Conservation (phyloP, 371 early-diverging fungal genomes). For the Mucor plumbeus region DNA sequence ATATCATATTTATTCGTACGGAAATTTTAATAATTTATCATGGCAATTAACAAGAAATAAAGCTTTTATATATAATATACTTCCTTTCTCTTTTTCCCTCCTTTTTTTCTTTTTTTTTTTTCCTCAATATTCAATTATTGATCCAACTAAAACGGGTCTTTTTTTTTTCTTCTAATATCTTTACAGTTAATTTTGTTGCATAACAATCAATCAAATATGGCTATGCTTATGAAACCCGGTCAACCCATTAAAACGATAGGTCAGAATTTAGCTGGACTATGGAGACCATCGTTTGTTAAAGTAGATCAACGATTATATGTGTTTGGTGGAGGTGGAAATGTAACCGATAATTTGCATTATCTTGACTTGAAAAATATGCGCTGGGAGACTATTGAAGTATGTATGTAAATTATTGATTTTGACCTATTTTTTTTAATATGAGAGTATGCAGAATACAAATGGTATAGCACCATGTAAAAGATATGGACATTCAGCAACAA, state of each 20-base stretch:
- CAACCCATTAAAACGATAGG: conserved; percentile 58
- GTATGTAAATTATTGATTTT: not conserved
- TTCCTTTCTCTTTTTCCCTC: not conserved
- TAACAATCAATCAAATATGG: not conserved
- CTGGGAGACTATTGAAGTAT: conserved; percentile 45
- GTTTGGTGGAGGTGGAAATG: conserved; percentile 68
- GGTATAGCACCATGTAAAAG: conserved; percentile 63
- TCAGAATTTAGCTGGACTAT: conserved; percentile 62
- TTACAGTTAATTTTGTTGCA: not conserved
- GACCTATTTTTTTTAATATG: not conserved
- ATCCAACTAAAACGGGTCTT: not conserved
- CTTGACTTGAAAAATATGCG: conserved; percentile 53
- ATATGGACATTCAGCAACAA: conserved; percentile 65
- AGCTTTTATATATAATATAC: not conserved
- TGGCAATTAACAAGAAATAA: conserved; percentile 1
- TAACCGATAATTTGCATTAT: conserved; percentile 59
- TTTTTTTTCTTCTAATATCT: not conserved
- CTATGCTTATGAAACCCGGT: conserved; percentile 40
- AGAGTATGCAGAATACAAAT: conserved; percentile 34
- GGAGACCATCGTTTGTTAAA: conserved; percentile 65
- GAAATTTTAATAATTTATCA: conserved; percentile 3
- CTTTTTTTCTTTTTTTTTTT: not conserved
- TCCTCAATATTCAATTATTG: not conserved
- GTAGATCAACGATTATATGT: conserved; percentile 59
- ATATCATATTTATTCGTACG: not conserved